Evolutionary conservation across 2,329 filamentous ascomycete genomes (phyloP), one percentile per base, ranked within the genome.

Genomic region (Sclerotinia borealis): DNA sequence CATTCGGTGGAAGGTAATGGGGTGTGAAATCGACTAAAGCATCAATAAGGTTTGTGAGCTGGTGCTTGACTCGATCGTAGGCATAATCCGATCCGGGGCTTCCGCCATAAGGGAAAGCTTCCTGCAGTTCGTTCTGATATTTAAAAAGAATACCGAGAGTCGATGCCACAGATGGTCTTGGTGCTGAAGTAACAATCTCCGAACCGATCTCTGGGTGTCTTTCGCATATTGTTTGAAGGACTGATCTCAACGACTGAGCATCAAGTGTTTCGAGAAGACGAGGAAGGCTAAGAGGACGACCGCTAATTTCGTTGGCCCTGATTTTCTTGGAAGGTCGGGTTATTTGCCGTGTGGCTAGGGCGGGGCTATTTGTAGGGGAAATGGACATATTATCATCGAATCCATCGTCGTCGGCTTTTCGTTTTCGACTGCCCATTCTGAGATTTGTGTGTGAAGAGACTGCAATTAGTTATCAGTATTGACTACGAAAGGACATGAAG

Each of bases 221-320:
- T 72, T 96, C 90, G 79, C 93, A 97, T 74, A 99, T 90, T 61
- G 90, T 88, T 75, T 93, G 91, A n/a, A 99, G 83, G 1, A 97
- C 87, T 41, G 85, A 86, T 69, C 93, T 88, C 72, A 99, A 83
- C 69, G 96, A 91, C 65, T 90, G 85, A 65, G 88, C 88, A 72
- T 96, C 91, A 50, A 99, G 85, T 0, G 95, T 98, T 78, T 99
- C 93, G 67, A 99, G 86, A n/a, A 99, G 84, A 72, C 95, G 88
- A 63, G 86, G 81, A 29, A 91, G 79, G 29, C 86, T 78, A 52
- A 91, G 80, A 52, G 87, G 85, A 65, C 86, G 80, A 47, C 87
- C 87, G 27, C 82, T 82, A 65, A 92, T 76, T 70, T 96, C 92
- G 69, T 87, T 82, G 17, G 80, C 79, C 71, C 85, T 79, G 49